A percentile compares a stretch with the other conserved stretches of the same genome.
phyloP scores from a whole-genome alignment of 331 rosid genomes.

The Malus hybrid region DNA sequence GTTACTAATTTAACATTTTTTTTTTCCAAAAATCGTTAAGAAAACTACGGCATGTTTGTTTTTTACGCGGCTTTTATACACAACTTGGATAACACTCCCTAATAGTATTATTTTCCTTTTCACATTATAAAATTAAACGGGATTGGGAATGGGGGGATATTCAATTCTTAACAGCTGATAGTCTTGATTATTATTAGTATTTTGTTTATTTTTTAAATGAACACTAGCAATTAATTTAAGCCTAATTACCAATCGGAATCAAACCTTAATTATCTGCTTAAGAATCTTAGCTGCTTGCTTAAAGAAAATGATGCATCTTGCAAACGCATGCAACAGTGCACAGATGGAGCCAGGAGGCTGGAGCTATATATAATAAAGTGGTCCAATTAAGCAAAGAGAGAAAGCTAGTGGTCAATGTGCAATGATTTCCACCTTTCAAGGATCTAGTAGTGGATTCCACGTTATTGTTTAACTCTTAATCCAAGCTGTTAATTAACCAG shows the following conservation, averaged over 20 bases:
- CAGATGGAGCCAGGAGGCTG: not conserved
- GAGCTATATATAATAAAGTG: not conserved
- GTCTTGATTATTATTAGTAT: not conserved
- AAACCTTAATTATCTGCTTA: not conserved
- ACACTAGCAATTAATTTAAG: not conserved
- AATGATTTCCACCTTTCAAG: conserved; percentile 6
- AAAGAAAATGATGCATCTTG: not conserved
- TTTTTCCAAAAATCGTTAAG: too few relatives aligned
- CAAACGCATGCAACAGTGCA: not conserved
- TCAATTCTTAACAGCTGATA: not conserved
- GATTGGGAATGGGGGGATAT: not conserved
- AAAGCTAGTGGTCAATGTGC: not conserved
- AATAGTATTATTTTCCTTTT: not conserved
- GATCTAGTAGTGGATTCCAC: conserved; percentile 1
- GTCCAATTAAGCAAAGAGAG: not conserved
- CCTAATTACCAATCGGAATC: not conserved
- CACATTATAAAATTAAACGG: not conserved
- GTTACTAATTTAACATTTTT: too few relatives aligned
- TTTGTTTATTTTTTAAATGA: not conserved
- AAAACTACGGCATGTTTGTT: not conserved
- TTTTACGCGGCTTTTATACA: not conserved
- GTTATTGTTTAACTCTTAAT: not conserved
- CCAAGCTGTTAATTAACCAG: not conserved
- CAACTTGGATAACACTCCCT: not conserved
- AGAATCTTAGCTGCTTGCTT: too few relatives aligned